Base-by-base conservation (phyloP, 2,329 filamentous ascomycete species). In the Cordyceps farinosa region DNA sequence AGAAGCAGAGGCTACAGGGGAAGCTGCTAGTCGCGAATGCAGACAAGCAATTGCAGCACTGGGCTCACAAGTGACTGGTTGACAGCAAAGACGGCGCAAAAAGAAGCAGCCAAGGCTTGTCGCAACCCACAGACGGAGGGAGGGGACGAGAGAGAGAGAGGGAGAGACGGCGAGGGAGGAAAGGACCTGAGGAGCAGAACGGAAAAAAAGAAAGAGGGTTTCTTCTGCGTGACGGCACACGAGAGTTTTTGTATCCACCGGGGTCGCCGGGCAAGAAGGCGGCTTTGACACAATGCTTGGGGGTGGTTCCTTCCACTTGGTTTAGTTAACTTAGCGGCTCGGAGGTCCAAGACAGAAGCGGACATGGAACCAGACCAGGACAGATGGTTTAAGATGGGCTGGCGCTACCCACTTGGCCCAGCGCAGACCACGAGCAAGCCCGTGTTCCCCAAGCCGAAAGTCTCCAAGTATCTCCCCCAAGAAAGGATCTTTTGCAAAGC, bases 181-280 rank as follows among this genome's bases (percentile, higher is more conserved):
- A 44, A 52, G 34, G 48, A 63, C 62, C 62, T 63, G 48, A 27
- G 27, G 62, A 63, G 9, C 9, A 52, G 34, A 22, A 22, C 27
- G 34, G 42, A 17, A 60, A 53, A 22, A 22, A 22, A 22, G 22
- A 22, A 22, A 22, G 22, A 22, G 22, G 47, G 15, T 45, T 45
- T 54, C 61, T 56, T 54, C 61, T 56, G 62, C 47, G 55, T 30
- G 55, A 58, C 34, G 62, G 62, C 62, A 54, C 38, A 10, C 30
- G 22, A 47, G 55, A 63, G 47, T 63, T 63, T 63, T 63, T 63
- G 62, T 63, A 63, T 59, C 62, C 55, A 63, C 62, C 55, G 62
- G 62, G 55, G 62, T 60, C 62, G 50, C 62, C 42, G 48, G 55
- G 38, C 38, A 22, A 22, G 22, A 22, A 22, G 22, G 22, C 22